A percentile compares a stretch with the other conserved stretches of the same genome.
phyloP scores from a whole-genome alignment of 257 asterid genomes.

The Solanum pinnatisectum region DNA sequence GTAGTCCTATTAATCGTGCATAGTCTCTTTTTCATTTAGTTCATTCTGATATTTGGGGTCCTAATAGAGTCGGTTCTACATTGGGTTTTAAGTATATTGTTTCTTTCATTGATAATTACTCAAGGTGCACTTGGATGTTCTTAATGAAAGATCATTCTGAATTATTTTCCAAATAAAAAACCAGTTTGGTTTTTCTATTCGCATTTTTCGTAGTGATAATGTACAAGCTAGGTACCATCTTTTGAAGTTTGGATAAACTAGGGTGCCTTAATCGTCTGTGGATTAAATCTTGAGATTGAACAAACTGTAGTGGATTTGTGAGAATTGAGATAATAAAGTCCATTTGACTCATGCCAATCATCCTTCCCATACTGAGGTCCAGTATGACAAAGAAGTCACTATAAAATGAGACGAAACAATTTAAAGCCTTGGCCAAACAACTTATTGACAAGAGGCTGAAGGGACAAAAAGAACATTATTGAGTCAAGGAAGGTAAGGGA shows the following conservation, averaged over 20 bases:
- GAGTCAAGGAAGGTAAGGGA: neutral
- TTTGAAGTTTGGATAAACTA: neutral
- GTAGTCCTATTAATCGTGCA: neutral
- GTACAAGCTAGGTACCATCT: neutral
- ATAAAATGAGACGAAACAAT: neutral
- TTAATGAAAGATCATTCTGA: neutral
- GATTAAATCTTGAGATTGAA: neutral
- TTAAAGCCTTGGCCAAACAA: neutral
- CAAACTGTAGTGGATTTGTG: neutral
- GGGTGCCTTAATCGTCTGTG: neutral
- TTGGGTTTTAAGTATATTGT: neutral
- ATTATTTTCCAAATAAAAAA: neutral
- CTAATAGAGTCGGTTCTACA: neutral
- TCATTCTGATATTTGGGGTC: neutral
- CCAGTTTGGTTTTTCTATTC: neutral
- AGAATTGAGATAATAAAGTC: neutral
- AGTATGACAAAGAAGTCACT: neutral
- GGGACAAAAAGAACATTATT: neutral
- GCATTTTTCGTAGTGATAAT: neutral
- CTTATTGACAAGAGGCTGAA: neutral
- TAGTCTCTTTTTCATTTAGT: neutral
- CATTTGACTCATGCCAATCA: neutral
- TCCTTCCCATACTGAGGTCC: neutral
- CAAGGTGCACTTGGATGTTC: neutral
- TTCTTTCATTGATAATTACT: neutral